Base-by-base conservation (phyloP, 306 rosid genomes). In the Calophaca sinica region DNA sequence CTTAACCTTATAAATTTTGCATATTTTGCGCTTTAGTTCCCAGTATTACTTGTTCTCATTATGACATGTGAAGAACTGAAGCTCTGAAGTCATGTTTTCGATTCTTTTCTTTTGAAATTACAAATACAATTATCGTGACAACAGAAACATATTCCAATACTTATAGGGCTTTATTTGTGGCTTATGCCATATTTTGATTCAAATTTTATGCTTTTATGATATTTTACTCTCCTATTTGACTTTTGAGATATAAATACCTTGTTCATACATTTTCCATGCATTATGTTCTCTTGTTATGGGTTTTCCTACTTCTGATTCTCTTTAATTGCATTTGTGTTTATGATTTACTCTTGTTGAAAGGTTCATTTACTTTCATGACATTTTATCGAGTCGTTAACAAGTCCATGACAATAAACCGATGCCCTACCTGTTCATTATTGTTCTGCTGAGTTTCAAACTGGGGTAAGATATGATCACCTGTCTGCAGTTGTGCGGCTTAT, bases 401-500 rank as follows among this genome's bases (percentile, higher is more conserved):
- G 42, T 39, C 49, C 49, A 50, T 75, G 68, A 72, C 67, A 62
- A 50, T 73, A 68, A 62, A 66, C 9, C 28, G 9, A 62, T 15
- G 35, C 14, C 76, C 74, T 59, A 55, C 50, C 42, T 70, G 57
- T 65, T 66, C 60, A 62, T 54, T 62, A 14, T 29, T 53, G 67
- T 12, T 78, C 11, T 69, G 45, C 49, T 74, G 44, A 50, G 10
- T 66, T 76, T 66, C 48, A 39, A 78, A 63, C 76, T 41, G 12
- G 48, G 15, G 42, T 82, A 64, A 70, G 45, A 72, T 55, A 49
- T 46, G 72, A 52, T 68, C 12, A 13, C 62, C 49, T 83, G 51
- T 80, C 66, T 84, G 83, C 91, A 96, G 99, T 96, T 89, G 99
- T 96, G 66, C 85, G 99, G 79, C 97, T 96, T 76, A 96, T 96